Percentiles rank a stretch among this genome's conserved stretches.
Conservation (phyloP, 306 rosid genomes). For the Fragaria iinumae region DNA sequence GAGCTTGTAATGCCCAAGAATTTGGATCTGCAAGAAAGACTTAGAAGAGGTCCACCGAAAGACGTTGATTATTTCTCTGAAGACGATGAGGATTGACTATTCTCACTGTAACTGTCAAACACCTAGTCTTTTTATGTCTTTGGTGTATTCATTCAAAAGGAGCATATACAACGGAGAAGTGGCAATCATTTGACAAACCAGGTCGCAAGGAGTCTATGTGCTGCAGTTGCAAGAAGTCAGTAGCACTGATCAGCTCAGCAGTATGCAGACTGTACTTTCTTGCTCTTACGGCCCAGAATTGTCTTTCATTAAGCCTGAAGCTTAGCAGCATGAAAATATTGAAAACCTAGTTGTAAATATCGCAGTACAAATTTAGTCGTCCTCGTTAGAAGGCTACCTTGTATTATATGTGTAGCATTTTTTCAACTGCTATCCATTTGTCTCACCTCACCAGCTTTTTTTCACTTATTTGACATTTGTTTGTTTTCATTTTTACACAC, state of each 20-base stretch:
- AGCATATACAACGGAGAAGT: slow-evolving; percentile 2
- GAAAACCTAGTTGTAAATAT: not conserved
- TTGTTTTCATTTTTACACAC: too few relatives aligned
- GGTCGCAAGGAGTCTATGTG: not conserved
- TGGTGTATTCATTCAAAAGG: not conserved
- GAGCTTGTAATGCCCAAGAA: slow-evolving; percentile 80
- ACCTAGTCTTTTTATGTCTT: not conserved
- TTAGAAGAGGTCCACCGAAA: slow-evolving; percentile 53
- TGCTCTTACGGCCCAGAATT: not conserved
- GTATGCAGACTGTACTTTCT: not conserved
- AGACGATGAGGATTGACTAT: slow-evolving; percentile 30
- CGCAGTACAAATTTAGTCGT: not conserved
- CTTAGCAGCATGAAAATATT: not conserved
- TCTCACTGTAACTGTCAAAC: not conserved
- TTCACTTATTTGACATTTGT: not conserved
- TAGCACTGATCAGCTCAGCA: not conserved
- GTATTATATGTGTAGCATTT: not conserved
- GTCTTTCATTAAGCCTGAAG: not conserved
- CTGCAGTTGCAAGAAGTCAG: not conserved
- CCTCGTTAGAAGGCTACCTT: too few relatives aligned
- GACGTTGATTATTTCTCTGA: slow-evolving; percentile 56
- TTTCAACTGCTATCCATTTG: not conserved
- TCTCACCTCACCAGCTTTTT: not conserved
- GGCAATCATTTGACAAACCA: not conserved
- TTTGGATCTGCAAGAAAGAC: slow-evolving; percentile 54